Percentiles rank a stretch among this genome's conserved stretches.
Evolutionary conservation across 768 basidiomycete genomes (phyloP).

Genomic region (Suillus variegatus): DNA sequence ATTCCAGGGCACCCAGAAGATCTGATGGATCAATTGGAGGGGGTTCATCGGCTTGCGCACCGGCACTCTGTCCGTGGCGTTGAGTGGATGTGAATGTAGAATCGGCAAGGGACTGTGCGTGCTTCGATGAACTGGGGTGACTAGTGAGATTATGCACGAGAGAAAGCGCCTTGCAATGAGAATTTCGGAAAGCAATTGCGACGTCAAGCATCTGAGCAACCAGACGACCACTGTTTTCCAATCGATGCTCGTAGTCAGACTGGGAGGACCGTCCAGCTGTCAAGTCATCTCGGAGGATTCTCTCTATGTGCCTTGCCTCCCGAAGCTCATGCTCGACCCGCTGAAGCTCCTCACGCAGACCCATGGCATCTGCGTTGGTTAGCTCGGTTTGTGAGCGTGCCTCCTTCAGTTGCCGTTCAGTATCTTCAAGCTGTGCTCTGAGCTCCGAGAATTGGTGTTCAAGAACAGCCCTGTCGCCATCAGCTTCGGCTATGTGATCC

Average conservation of each 20-base stretch:
- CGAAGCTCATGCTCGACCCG: conserved; percentile 69
- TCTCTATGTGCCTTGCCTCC: conserved; percentile 66
- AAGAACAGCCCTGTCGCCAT: conserved; percentile 90
- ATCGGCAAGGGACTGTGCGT: conserved; percentile 46
- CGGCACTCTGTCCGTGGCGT: conserved; percentile 42
- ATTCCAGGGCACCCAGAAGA: conserved; percentile 66
- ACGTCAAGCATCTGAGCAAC: conserved; percentile 83
- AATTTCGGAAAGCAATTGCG: conserved; percentile 73
- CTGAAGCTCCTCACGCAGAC: conserved; percentile 73
- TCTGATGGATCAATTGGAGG: conserved; percentile 80
- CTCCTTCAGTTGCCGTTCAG: conserved; percentile 64
- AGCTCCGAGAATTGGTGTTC: conserved; percentile 85
- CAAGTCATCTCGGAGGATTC: conserved; percentile 72
- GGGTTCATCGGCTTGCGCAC: conserved; percentile 58
- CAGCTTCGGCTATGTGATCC: conserved; percentile 90
- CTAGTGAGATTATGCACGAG: conserved; percentile 57
- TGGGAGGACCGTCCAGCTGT: conserved; percentile 68
- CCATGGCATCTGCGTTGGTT: conserved; percentile 64
- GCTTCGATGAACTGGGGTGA: conserved; percentile 53
- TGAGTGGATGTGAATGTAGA: conserved; percentile 50
- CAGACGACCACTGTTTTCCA: conserved; percentile 67
- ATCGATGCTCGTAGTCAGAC: conserved; percentile 62
- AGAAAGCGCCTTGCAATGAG: conserved; percentile 72
- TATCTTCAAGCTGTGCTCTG: conserved; percentile 59
- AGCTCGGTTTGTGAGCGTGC: conserved; percentile 61